Evolutionary conservation across 371 early-diverging fungal genomes (phyloP).

Genomic region (Apophysomyces sp.): DNA sequence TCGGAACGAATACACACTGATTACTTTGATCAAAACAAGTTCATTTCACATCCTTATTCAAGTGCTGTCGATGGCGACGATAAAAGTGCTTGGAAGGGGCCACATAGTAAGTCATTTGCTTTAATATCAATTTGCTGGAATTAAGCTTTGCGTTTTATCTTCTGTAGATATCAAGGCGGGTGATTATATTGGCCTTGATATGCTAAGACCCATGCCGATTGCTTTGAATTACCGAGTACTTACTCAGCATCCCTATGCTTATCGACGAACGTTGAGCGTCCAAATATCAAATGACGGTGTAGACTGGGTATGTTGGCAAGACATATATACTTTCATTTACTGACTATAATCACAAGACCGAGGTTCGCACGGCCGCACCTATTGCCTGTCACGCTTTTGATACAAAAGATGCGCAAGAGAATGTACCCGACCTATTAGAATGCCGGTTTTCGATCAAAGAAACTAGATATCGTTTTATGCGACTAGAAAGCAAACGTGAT

Average conservation of each 20-base stretch:
- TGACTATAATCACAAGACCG: slow-evolving; percentile 14
- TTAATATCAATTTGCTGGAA: slow-evolving; percentile 17
- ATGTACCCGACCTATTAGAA: slow-evolving; percentile 15
- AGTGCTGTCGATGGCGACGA: slow-evolving; percentile 56
- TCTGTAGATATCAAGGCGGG: slow-evolving; percentile 41
- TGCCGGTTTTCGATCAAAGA: slow-evolving; percentile 39
- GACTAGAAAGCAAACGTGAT: slow-evolving; percentile 36
- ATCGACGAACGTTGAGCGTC: slow-evolving; percentile 22
- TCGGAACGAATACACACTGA: slow-evolving; percentile 48
- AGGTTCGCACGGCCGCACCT: slow-evolving; percentile 18
- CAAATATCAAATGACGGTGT: slow-evolving; percentile 48
- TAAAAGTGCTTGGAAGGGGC: slow-evolving; percentile 39
- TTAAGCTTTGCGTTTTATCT: neutral
- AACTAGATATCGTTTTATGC: slow-evolving; percentile 51
- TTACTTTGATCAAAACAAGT: slow-evolving; percentile 37
- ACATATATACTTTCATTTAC: neutral
- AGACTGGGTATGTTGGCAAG: slow-evolving; percentile 35
- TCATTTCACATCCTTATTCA: slow-evolving; percentile 38
- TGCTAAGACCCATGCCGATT: slow-evolving; percentile 54
- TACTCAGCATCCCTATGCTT: slow-evolving; percentile 34
- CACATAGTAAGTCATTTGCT: slow-evolving; percentile 26
- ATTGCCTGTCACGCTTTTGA: slow-evolving; percentile 14
- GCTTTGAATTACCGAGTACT: slow-evolving; percentile 45
- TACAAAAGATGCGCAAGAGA: neutral
- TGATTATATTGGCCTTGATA: slow-evolving; percentile 65